A percentile compares a stretch with the other conserved stretches of the same genome.
Evolutionary conservation across 1,284 basidiomycete genomes (phyloP).

Genomic region (Cutaneotrichosporon cavernicola): DNA sequence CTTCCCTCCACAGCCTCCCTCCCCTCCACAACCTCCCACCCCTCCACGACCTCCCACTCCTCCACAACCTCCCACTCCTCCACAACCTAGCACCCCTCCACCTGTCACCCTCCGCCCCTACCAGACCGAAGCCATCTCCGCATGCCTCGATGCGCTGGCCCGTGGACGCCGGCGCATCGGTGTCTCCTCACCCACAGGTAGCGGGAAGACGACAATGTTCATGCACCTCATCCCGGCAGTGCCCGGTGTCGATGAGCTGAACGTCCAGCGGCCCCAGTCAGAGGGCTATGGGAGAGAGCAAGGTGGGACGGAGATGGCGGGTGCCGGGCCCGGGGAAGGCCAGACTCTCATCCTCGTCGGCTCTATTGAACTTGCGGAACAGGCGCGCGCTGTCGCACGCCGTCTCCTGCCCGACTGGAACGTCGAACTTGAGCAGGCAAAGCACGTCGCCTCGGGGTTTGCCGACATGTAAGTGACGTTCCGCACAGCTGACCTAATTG

Average conservation of each 20-base stretch:
- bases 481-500: background rate
- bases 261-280: background rate
- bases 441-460: slow-evolving; percentile 68
- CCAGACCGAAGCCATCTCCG: slow-evolving; percentile 78
- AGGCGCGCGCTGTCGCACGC: slow-evolving; percentile 74
- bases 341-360: slow-evolving; percentile 47
- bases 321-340: background rate
- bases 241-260: background rate
- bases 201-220: slow-evolving; percentile 92
- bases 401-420: slow-evolving; percentile 68
- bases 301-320: background rate
- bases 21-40: background rate
- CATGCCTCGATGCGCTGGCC: slow-evolving; percentile 71
- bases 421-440: slow-evolving; percentile 90
- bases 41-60: no score
- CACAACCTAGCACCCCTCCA: background rate
- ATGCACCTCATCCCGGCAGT: slow-evolving; percentile 66
- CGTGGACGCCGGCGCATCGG: slow-evolving; percentile 72
- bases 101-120: slow-evolving; percentile 69
- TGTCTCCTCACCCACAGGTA: slow-evolving; percentile 87
- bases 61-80: background rate
- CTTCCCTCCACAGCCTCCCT: background rate
- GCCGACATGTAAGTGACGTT: slow-evolving; percentile 72
- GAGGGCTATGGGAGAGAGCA: background rate
- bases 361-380: slow-evolving; percentile 72